Evolutionary conservation across 306 rosid species (phyloP).

Genomic region (Potentilla sterilis): DNA sequence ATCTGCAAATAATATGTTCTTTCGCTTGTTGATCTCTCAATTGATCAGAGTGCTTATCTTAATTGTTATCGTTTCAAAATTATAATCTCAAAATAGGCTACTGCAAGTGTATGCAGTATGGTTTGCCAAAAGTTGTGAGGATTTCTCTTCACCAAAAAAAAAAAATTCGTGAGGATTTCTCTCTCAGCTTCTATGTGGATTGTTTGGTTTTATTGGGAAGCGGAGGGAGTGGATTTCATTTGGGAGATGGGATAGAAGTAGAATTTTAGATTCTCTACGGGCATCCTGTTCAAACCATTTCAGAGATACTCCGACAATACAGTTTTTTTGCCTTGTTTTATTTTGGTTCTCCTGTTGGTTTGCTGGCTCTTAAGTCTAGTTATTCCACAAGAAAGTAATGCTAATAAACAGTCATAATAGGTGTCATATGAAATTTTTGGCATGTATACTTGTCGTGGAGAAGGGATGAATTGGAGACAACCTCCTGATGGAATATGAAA

Average conservation of each 20-base stretch:
- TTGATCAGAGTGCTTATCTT: background rate
- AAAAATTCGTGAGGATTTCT: background rate
- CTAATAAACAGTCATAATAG: slow-evolving; percentile 1
- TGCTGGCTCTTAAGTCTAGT: background rate
- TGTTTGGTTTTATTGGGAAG: background rate
- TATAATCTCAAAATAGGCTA: background rate
- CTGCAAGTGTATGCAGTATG: background rate
- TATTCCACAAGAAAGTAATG: background rate
- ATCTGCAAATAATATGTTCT: background rate
- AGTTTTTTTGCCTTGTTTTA: background rate
- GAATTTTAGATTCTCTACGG: background rate
- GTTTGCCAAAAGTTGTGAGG: background rate
- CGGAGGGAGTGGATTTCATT: background rate
- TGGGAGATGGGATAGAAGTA: background rate
- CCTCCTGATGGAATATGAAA: background rate
- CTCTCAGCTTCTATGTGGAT: background rate
- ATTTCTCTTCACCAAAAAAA: no score
- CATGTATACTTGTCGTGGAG: background rate
- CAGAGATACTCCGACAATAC: background rate
- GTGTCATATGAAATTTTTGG: background rate
- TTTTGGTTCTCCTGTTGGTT: background rate
- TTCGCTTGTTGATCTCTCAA: background rate
- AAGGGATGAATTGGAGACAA: slow-evolving; percentile 1
- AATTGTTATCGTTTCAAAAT: background rate
- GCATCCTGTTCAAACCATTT: background rate